phyloP scores from a whole-genome alignment of 148 eudicot species.

The Chenopodium berlandieri region DNA sequence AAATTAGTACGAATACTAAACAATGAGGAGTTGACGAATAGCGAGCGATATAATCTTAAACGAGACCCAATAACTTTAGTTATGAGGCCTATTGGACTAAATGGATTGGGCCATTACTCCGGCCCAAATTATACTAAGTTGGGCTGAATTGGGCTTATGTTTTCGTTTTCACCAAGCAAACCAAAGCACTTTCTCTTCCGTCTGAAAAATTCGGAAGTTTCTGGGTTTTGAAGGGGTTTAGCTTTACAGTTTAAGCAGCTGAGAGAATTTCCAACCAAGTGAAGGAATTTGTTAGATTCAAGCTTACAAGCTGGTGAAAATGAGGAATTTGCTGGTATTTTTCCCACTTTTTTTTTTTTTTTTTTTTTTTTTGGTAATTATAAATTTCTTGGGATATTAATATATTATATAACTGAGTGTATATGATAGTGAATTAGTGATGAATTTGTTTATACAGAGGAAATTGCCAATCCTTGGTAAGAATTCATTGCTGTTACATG shows the following conservation, averaged over 20 bases:
- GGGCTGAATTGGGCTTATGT: background rate
- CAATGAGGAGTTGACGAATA: too few species aligned
- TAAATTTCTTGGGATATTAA: background rate
- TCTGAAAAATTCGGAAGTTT: background rate
- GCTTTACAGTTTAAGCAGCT: background rate
- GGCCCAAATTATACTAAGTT: background rate
- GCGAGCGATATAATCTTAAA: too few species aligned
- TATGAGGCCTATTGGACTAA: too few species aligned
- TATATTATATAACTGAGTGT: background rate
- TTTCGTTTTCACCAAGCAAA: constrained; percentile 19
- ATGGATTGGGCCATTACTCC: background rate
- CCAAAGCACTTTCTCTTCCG: background rate
- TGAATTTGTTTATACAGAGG: constrained; percentile 40
- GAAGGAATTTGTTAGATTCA: background rate
- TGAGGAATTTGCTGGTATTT: constrained; percentile 37
- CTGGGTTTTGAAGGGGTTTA: constrained; percentile 4
- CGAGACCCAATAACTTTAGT: too few species aligned
- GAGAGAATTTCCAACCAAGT: background rate
- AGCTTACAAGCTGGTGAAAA: background rate
- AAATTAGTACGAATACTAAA: too few species aligned
- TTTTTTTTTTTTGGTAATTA: background rate
- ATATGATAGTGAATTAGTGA: background rate
- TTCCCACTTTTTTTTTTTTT: background rate
- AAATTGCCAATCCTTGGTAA: constrained; percentile 30
- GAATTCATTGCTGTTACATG: constrained; percentile 37